These are phyloP conservation scores for Starmerella stigmatis DNA, from an alignment of 805 yeast species.

Conservation along the genomic window DNA sequence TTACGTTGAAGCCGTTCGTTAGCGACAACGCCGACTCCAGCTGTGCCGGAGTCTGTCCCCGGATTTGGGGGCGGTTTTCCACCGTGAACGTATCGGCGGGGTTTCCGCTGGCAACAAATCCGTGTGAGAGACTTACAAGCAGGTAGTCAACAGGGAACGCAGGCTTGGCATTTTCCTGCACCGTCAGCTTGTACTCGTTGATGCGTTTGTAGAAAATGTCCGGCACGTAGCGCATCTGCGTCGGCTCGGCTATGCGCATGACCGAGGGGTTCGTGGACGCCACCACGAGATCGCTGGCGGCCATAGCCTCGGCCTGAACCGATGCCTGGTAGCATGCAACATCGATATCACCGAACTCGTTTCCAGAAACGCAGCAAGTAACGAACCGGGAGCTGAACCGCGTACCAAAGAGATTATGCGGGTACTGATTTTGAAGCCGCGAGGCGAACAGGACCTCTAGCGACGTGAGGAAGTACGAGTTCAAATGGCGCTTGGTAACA, in stretches of 20 bases:
- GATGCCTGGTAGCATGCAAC: constrained; percentile 85
- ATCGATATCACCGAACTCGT: constrained; percentile 76
- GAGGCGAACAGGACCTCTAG: constrained; percentile 80
- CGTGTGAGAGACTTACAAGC: constrained; percentile 80
- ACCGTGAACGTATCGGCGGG: constrained; percentile 44
- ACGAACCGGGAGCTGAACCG: constrained; percentile 78
- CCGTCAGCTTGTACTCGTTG: constrained; percentile 81
- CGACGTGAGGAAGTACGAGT: constrained; percentile 82
- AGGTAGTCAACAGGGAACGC: constrained; percentile 88
- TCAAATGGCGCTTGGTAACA: constrained; percentile 82
- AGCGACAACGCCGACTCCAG: constrained; percentile 43
- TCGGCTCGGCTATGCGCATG: constrained; percentile 69
- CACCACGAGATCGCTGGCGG: constrained; percentile 70
- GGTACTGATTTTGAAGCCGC: constrained; percentile 54
- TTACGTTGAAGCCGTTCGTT: constrained; percentile 17
- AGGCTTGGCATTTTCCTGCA: constrained; percentile 82
- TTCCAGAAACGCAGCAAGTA: constrained; percentile 91
- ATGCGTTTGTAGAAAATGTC: constrained; percentile 76
- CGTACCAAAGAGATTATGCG: constrained; percentile 37
- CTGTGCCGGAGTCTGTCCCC: constrained; percentile 53
- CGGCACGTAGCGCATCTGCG: constrained; percentile 74
- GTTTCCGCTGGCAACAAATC: constrained; percentile 50
- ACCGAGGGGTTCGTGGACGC: constrained; percentile 87
- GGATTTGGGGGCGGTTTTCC: constrained; percentile 71
- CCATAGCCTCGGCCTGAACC: constrained; percentile 75